These are phyloP conservation scores for Mortierella sp. DNA, from an alignment of 371 early-diverging fungal genomes.

Conservation along the genomic window DNA sequence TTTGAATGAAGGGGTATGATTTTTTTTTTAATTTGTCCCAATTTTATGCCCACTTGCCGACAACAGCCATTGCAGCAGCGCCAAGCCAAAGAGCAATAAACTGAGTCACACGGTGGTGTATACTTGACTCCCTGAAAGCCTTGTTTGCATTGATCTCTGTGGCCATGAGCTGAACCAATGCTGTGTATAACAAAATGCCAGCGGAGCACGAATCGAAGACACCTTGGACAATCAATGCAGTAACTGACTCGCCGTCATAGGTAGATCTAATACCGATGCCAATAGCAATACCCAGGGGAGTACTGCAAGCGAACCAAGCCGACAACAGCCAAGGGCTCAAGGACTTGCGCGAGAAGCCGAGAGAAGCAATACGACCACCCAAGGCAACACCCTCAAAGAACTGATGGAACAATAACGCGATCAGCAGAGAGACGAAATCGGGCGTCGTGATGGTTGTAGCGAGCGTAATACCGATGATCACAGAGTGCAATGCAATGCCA, in stretches of 20 bases:
- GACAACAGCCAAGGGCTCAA: constrained; percentile 61
- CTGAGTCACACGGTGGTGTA: constrained; percentile 15
- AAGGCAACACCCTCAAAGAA: constrained; percentile 92
- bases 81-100: constrained; percentile 74
- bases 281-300: constrained; percentile 84
- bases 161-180: constrained; percentile 77
- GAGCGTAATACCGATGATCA: constrained; percentile 88
- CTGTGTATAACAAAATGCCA: constrained; percentile 85
- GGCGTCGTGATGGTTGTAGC: constrained; percentile 69
- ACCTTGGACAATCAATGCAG: constrained; percentile 75
- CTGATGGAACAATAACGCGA: constrained; percentile 90
- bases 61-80: constrained; percentile 79
- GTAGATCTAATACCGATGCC: constrained; percentile 75
- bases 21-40: too few species aligned
- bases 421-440: constrained; percentile 74
- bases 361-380: constrained; percentile 77
- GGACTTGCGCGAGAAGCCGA: constrained; percentile 46
- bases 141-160: constrained; percentile 71
- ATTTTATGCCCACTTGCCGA: constrained; percentile 82
- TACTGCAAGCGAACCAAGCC: constrained; percentile 64
- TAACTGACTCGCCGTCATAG: constrained; percentile 66
- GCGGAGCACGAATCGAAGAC: constrained; percentile 82
- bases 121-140: constrained; percentile 57
- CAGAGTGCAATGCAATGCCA: constrained; percentile 89
- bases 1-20: not conserved